A percentile compares a stretch with the other conserved stretches of the same genome.
Evolutionary conservation across 176 grass and related monocot species (phyloP).

Genomic region (Sorghum bicolor): Sorghum_bicolor_NCBIv3 NC_012873.2:9697501-9698000

Average conservation of each 20-base stretch:
- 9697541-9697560: constrained; percentile 18
- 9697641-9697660: constrained; percentile 14
- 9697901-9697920: constrained; percentile 37
- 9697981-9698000: constrained; percentile 46
- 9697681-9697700: constrained; percentile 75
- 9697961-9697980: constrained; percentile 42
- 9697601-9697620: constrained; percentile 35
- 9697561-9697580: constrained; percentile 46
- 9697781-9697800: constrained; percentile 47
- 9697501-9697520: constrained; percentile 47
- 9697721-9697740: constrained; percentile 76
- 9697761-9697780: constrained; percentile 67
- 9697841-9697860: constrained; percentile 57
- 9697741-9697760: constrained; percentile 68
- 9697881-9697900: constrained; percentile 57
- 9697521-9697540: constrained; percentile 49
- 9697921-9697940: constrained; percentile 35
- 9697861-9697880: constrained; percentile 59
- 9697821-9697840: constrained; percentile 83
- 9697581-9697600: constrained; percentile 45
- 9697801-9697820: constrained; percentile 78
- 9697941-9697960: constrained; percentile 59
- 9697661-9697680: constrained; percentile 23
- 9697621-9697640: constrained; percentile 58
- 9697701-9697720: constrained; percentile 95